Percentiles rank a stretch among this genome's conserved stretches.
phyloP scores from a whole-genome alignment of 1,139 yeast species.

The Groenewaldozyma sp. region DNA sequence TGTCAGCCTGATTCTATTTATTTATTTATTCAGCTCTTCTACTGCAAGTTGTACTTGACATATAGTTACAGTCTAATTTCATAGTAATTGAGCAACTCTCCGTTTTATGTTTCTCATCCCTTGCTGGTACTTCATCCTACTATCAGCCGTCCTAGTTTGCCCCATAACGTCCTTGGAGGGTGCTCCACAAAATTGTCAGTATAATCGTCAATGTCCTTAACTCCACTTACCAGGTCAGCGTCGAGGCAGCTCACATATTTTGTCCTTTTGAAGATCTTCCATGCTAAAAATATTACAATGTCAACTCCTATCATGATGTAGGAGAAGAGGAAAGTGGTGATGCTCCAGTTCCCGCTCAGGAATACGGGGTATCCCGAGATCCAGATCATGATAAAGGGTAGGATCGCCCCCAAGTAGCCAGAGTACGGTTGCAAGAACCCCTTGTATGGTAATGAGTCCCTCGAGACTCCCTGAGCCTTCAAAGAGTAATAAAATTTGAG shows the following conservation, averaged over 20 bases:
- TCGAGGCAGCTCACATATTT: conserved; percentile 42
- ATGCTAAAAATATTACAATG: conserved; percentile 44
- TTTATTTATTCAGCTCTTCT: too few relatives aligned
- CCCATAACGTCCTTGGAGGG: conserved; percentile 14
- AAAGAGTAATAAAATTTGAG: conserved; percentile 56
- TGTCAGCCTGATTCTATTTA: conserved; percentile 5
- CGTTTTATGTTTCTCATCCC: conserved; percentile 3
- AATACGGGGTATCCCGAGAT: conserved; percentile 62
- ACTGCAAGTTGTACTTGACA: too few relatives aligned
- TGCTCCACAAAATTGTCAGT: conserved; percentile 10
- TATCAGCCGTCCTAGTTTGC: conserved; percentile 4
- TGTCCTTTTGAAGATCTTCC: conserved; percentile 47
- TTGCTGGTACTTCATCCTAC: conserved; percentile 4
- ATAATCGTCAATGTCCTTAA: conserved; percentile 45
- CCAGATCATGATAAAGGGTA: conserved; percentile 52
- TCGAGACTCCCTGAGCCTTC: conserved; percentile 45
- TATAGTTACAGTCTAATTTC: neutral
- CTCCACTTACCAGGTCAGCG: conserved; percentile 47
- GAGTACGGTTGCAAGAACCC: conserved; percentile 53
- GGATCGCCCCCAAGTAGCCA: conserved; percentile 34
- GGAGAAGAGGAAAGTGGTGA: conserved; percentile 52
- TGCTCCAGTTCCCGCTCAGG: conserved; percentile 53
- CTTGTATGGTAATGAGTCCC: conserved; percentile 45
- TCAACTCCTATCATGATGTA: conserved; percentile 62
- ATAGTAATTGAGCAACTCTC: conserved; percentile 8